A percentile compares a stretch with the other conserved stretches of the same genome.
These are phyloP conservation scores for Zymoseptoria ardabiliae DNA, from an alignment of 2,329 filamentous ascomycete species.

Conservation along the genomic window DNA sequence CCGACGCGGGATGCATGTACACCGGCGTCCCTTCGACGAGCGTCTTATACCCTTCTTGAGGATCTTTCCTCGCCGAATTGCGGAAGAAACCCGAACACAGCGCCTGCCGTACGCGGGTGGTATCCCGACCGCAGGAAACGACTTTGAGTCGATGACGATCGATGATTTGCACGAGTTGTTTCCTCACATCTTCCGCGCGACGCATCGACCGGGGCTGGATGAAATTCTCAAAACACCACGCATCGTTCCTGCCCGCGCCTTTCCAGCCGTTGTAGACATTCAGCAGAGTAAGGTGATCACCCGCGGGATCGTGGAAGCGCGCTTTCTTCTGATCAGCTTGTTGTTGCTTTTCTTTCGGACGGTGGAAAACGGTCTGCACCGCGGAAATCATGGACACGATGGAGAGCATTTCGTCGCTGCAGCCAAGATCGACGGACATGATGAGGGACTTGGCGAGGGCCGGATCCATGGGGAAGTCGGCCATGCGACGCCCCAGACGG, in stretches of 20 bases:
- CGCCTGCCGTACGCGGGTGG: constrained; percentile 87
- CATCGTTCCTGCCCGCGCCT: constrained; percentile 66
- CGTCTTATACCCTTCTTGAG: constrained; percentile 85
- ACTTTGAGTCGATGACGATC: constrained; percentile 82
- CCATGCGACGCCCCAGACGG: constrained; percentile 73
- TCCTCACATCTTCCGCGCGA: constrained; percentile 87
- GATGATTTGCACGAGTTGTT: constrained; percentile 93
- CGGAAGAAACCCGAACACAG: constrained; percentile 97
- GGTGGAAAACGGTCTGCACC: constrained; percentile 87
- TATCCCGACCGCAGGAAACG: constrained; percentile 50
- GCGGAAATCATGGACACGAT: constrained; percentile 80
- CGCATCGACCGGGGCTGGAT: constrained; percentile 80
- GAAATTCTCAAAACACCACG: constrained; percentile 97
- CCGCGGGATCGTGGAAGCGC: constrained; percentile 84
- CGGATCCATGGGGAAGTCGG: constrained; percentile 91
- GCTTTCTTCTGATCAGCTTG: constrained; percentile 96
- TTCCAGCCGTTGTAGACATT: constrained; percentile 99
- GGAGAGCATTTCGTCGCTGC: constrained; percentile 95
- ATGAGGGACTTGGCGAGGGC: constrained; percentile 96
- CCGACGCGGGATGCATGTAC: constrained; percentile 85
- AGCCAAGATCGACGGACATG: constrained; percentile 94
- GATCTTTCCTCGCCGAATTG: constrained; percentile 95
- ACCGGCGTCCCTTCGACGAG: constrained; percentile 96
- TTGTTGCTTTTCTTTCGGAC: constrained; percentile 76
- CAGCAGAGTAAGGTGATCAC: constrained; percentile 90